Evolutionary conservation across 345 rosid species (phyloP).

Genomic region (Aurinia saxatilis): DNA sequence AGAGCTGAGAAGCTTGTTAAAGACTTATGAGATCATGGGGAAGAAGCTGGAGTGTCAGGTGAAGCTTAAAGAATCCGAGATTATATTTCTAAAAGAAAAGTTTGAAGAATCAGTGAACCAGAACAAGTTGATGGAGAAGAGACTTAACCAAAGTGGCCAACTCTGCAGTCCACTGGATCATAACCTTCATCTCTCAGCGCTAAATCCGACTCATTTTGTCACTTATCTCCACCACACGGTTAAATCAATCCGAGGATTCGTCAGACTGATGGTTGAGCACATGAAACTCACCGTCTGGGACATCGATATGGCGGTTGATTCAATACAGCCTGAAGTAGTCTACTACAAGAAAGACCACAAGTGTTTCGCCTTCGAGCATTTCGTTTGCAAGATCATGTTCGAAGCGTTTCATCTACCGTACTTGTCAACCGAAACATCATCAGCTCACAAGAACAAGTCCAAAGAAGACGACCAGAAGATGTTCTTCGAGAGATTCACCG

Average conservation of each 20-base stretch:
- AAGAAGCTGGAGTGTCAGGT: conserved; percentile 70
- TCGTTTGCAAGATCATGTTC: conserved; percentile 68
- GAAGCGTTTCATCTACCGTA: conserved; percentile 54
- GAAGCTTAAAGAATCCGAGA: conserved; percentile 71
- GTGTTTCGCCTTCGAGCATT: conserved; percentile 73
- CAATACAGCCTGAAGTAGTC: conserved; percentile 41
- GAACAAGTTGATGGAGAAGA: conserved; percentile 52
- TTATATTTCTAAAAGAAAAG: conserved; percentile 56
- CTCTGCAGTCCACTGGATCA: conserved; percentile 34
- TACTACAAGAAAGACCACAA: conserved; percentile 63
- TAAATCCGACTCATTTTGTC: conserved; percentile 46
- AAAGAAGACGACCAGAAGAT: conserved; percentile 10
- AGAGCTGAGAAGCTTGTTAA: conserved; percentile 57
- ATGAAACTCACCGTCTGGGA: conserved; percentile 74
- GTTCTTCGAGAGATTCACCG: conserved; percentile 57
- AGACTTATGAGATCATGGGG: conserved; percentile 56
- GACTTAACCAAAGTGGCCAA: conserved; percentile 60
- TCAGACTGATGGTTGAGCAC: conserved; percentile 47
- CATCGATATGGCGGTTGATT: conserved; percentile 52
- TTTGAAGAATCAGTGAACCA: conserved; percentile 38
- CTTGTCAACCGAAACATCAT: conserved; percentile 31
- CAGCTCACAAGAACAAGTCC: conserved; percentile 21
- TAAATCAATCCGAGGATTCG: conserved; percentile 65
- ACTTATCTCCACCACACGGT: conserved; percentile 49
- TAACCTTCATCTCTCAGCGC: conserved; percentile 44